A percentile compares a stretch with the other conserved stretches of the same genome.
Evolutionary conservation across 805 yeast genomes (phyloP).

Genomic region (Osmozyma mogii): DNA sequence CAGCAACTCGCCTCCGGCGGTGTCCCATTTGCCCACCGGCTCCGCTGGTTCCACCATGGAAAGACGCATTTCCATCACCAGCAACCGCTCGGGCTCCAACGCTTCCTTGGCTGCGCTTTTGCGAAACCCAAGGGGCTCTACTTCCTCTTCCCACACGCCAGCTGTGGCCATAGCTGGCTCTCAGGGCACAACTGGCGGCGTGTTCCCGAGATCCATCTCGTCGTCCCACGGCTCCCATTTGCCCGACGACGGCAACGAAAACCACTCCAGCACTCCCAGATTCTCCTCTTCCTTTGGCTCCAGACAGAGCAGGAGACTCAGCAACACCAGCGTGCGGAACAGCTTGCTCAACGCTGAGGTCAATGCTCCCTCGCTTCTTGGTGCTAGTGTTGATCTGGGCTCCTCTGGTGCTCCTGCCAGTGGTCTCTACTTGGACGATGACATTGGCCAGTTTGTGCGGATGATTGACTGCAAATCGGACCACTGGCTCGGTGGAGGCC

Average conservation of each 20-base stretch:
- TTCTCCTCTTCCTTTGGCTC: constrained; percentile 70
- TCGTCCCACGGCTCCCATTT: constrained; percentile 32
- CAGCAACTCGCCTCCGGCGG: constrained; percentile 34
- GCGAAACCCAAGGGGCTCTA: constrained; percentile 41
- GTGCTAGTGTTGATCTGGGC: constrained; percentile 30
- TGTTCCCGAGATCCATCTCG: constrained; percentile 30
- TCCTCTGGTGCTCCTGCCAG: constrained; percentile 27
- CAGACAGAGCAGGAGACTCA: constrained; percentile 45
- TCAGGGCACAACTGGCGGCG: constrained; percentile 8
- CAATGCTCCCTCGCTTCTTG: constrained; percentile 14
- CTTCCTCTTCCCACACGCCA: constrained; percentile 29
- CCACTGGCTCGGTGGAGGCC: too few relatives aligned
- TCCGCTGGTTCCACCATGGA: constrained; percentile 21
- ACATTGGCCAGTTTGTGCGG: constrained; percentile 61
- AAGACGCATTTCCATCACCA: constrained; percentile 34
- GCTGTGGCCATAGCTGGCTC: constrained; percentile 15
- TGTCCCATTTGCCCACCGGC: constrained; percentile 11
- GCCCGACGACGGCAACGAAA: constrained; percentile 24
- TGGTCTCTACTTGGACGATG: constrained; percentile 46
- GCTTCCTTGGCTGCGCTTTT: constrained; percentile 47
- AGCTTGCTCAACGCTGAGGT: constrained; percentile 15
- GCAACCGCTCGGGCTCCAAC: constrained; percentile 41
- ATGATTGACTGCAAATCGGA: constrained; percentile 55
- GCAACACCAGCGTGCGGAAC: constrained; percentile 17
- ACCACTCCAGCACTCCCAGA: constrained; percentile 41